Evolutionary conservation across 352 stramenopile genomes (phyloP).

Genomic region (Pythium phragmitis): DNA sequence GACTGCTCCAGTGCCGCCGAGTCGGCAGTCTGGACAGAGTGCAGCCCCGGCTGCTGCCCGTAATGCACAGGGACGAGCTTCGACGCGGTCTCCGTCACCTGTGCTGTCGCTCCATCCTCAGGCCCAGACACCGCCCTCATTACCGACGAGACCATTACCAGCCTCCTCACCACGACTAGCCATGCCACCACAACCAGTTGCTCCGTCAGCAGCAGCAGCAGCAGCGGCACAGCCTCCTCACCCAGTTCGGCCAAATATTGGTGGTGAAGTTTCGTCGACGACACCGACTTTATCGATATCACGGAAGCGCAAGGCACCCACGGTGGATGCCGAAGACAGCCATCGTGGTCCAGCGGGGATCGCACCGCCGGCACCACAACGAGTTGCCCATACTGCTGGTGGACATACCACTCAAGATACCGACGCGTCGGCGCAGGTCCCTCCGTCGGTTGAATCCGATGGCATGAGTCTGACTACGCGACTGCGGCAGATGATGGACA

Average conservation of each 20-base stretch:
- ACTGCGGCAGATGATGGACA: slow-evolving; percentile 13
- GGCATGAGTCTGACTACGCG: slow-evolving; percentile 3
- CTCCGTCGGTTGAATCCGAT: not conserved
- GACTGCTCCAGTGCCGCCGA: not conserved
- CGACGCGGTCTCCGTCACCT: not conserved
- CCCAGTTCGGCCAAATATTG: slow-evolving; percentile 1
- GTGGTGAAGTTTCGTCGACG: not conserved
- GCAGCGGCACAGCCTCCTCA: not conserved
- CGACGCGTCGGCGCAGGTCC: not conserved
- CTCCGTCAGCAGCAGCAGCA: not conserved
- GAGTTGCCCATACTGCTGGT: not conserved
- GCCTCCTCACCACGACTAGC: not conserved
- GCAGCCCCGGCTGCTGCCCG: not conserved
- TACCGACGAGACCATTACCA: not conserved
- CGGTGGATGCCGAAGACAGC: not conserved
- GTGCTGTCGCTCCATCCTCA: not conserved
- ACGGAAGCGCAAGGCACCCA: slow-evolving; percentile 7
- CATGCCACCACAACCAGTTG: not conserved
- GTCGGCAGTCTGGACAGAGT: not conserved
- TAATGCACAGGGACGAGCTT: not conserved
- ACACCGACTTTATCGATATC: not conserved
- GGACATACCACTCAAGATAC: not conserved
- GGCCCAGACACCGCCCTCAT: not conserved
- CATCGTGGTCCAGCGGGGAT: not conserved
- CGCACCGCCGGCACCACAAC: not conserved